Conservation (phyloP, 2,329 filamentous ascomycete genomes). For the Thielaviopsis ethacetica region DNA sequence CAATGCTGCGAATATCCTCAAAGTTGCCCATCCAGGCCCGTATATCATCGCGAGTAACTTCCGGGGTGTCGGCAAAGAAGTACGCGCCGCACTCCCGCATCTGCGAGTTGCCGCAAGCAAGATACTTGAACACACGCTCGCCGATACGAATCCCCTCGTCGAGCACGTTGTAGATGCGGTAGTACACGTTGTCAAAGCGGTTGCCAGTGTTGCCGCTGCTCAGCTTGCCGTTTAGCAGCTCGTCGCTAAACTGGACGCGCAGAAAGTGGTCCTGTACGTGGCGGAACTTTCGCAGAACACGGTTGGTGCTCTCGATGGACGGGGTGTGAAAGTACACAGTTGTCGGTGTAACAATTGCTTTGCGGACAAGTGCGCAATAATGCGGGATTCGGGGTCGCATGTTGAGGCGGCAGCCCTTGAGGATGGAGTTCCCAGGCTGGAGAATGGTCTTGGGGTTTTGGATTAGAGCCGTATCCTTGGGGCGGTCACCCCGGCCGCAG, state of each 20-base stretch:
- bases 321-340: slow-evolving; percentile 66
- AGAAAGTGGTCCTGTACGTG: slow-evolving; percentile 63
- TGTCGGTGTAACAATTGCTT: slow-evolving; percentile 68
- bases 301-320: slow-evolving; percentile 70
- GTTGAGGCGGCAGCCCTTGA: neutral
- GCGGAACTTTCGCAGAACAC: slow-evolving; percentile 61
- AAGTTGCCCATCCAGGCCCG: slow-evolving; percentile 80
- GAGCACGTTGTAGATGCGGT: slow-evolving; percentile 54
- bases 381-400: slow-evolving; percentile 31
- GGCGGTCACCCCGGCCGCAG: neutral
- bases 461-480: slow-evolving; percentile 34
- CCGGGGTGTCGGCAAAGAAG: slow-evolving; percentile 63
- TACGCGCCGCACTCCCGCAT: slow-evolving; percentile 84
- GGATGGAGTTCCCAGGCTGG: slow-evolving; percentile 26
- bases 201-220: slow-evolving; percentile 34
- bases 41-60: slow-evolving; percentile 57
- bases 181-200: slow-evolving; percentile 54
- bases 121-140: slow-evolving; percentile 68
- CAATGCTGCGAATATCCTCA: slow-evolving; percentile 61
- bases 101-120: slow-evolving; percentile 91
- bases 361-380: slow-evolving; percentile 61
- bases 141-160: slow-evolving; percentile 68
- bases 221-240: slow-evolving; percentile 47
- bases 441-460: slow-evolving; percentile 63
- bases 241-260: slow-evolving; percentile 78